phyloP scores from a whole-genome alignment of 441 rosid species.

The Euphorbia celastroides region DNA sequence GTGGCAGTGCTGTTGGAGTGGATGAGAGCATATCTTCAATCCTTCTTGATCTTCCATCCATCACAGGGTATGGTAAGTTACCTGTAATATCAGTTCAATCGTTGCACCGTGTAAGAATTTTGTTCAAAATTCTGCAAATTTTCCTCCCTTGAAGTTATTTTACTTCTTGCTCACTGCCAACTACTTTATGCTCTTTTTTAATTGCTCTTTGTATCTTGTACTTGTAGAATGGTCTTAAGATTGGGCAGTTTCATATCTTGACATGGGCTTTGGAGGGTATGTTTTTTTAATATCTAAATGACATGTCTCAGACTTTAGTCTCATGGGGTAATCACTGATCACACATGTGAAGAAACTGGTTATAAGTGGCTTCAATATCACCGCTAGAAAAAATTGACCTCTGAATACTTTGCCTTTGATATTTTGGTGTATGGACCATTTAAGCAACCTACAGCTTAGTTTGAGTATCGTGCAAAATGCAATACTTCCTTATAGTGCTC shows the following conservation, averaged over 20 bases:
- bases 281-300: not conserved
- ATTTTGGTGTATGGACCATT: not conserved
- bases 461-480: not conserved
- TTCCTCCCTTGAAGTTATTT: not conserved
- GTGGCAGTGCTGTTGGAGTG: conserved; percentile 69
- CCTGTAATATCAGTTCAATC: conserved; percentile 8
- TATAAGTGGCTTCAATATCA: not conserved
- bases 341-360: not conserved
- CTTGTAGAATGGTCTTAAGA: too few species aligned
- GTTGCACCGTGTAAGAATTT: not conserved
- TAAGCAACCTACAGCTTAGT: not conserved
- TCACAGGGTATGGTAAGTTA: conserved; percentile 87
- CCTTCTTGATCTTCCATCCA: conserved; percentile 83
- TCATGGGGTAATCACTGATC: not conserved
- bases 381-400: not conserved
- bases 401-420: not conserved
- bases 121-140: not conserved
- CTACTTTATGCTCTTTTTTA: not conserved
- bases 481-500: not conserved
- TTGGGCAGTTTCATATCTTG: not conserved
- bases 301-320: not conserved
- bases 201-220: not conserved
- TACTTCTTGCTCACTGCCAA: not conserved
- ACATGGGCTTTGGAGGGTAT: not conserved
- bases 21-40: conserved; percentile 69